These are phyloP conservation scores for Fusarium sp. DNA, from an alignment of 2,329 filamentous ascomycete species.

Conservation along the genomic window DNA sequence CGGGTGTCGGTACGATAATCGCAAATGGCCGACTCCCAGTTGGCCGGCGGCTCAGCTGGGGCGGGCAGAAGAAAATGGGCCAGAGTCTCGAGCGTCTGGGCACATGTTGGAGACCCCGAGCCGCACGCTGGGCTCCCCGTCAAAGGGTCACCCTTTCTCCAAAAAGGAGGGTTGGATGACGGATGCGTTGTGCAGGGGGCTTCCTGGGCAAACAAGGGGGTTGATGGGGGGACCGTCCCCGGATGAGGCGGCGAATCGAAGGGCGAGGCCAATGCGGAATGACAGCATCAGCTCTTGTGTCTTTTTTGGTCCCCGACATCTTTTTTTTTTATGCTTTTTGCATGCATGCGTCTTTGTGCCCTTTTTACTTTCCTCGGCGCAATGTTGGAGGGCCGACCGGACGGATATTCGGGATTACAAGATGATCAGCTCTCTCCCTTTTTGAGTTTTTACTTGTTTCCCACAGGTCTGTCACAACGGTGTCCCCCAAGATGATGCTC, in stretches of 20 bases:
- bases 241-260: slow-evolving; percentile 14
- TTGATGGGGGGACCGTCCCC: not conserved
- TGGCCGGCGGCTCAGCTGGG: slow-evolving; percentile 9
- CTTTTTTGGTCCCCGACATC: not conserved
- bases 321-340: not conserved
- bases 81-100: slow-evolving; percentile 21
- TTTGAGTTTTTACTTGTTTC: not conserved
- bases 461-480: not conserved
- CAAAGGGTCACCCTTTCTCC: not conserved
- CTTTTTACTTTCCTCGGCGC: not conserved
- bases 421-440: not conserved
- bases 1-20: slow-evolving; percentile 4
- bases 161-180: slow-evolving; percentile 17
- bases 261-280: slow-evolving; percentile 15
- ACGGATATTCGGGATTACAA: not conserved
- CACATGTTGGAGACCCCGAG: slow-evolving; percentile 10
- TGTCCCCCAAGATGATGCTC: not conserved
- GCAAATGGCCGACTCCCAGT: slow-evolving; percentile 15
- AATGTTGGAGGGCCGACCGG: not conserved
- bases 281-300: slow-evolving; percentile 25
- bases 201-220: slow-evolving; percentile 9
- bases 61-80: not conserved
- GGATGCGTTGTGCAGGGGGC: slow-evolving; percentile 23
- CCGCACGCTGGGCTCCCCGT: slow-evolving; percentile 22
- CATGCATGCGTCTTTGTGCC: not conserved